Evolutionary conservation across 148 eudicot genomes (phyloP).

Genomic region (Bassia scoparia): DNA sequence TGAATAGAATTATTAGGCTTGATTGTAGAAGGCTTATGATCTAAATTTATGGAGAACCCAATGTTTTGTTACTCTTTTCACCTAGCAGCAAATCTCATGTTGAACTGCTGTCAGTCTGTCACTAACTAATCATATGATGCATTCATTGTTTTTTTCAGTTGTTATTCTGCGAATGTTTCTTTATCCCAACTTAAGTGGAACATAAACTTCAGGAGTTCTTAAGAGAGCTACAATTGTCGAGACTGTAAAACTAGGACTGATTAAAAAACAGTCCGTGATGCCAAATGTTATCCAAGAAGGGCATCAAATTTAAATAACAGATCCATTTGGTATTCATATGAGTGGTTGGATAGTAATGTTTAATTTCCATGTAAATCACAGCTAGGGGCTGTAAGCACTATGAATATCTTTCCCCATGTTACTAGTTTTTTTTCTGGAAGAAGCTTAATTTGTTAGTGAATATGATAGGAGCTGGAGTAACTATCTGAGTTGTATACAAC

Average conservation of each 20-base stretch:
- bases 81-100: not conserved
- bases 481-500: not conserved
- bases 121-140: not conserved
- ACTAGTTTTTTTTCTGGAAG: not conserved
- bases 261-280: not conserved
- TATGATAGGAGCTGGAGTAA: not conserved
- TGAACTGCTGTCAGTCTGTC: not conserved
- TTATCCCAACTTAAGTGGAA: no score
- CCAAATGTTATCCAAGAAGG: not conserved
- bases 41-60: not conserved
- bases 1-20: not conserved
- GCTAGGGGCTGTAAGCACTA: not conserved
- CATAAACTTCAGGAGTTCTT: no score
- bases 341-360: not conserved
- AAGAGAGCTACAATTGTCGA: not conserved
- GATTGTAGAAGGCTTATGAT: not conserved
- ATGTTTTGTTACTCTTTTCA: not conserved
- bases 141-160: not conserved
- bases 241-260: not conserved
- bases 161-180: no score
- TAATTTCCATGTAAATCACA: not conserved
- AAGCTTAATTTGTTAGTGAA: not conserved
- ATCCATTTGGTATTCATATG: not conserved
- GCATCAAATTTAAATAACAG: not conserved
- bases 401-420: no score